Conservation (phyloP, 1,284 basidiomycete species). For the Waitea zeae region DNA sequence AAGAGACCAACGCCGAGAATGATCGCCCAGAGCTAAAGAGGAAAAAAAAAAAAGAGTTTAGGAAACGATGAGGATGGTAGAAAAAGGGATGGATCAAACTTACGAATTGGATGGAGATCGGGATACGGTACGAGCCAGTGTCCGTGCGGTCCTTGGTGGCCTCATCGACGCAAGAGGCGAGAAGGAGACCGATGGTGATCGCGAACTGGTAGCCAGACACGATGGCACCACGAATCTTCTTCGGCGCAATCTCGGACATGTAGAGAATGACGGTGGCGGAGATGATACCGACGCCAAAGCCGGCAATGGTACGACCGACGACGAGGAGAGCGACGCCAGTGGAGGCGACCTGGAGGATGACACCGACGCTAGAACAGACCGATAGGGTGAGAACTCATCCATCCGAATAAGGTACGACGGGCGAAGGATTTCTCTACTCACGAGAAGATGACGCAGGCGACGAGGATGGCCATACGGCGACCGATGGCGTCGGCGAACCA, state of each 20-base stretch:
- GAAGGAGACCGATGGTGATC: slow-evolving; percentile 1
- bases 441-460: slow-evolving; percentile 22
- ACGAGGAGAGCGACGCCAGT: neutral
- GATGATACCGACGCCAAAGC: slow-evolving; percentile 14
- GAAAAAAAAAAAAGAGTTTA: too few relatives aligned
- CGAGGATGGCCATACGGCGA: slow-evolving; percentile 30
- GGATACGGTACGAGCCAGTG: slow-evolving; percentile 25
- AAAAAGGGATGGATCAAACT: too few relatives aligned
- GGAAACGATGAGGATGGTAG: too few relatives aligned
- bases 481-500: slow-evolving; percentile 33
- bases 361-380: too few relatives aligned
- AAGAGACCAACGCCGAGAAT: slow-evolving; percentile 15
- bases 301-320: neutral
- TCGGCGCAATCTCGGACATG: slow-evolving; percentile 16
- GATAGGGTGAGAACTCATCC: too few relatives aligned
- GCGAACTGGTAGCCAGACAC: slow-evolving; percentile 15
- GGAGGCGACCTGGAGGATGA: slow-evolving; percentile 14
- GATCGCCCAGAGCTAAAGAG: slow-evolving; percentile 15
- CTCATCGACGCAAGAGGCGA: slow-evolving; percentile 9
- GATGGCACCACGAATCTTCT: slow-evolving; percentile 16
- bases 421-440: too few relatives aligned
- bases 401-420: too few relatives aligned
- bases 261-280: slow-evolving; percentile 19
- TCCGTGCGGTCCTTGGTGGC: slow-evolving; percentile 16
- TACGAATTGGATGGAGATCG: slow-evolving; percentile 15